Base-by-base conservation (phyloP, 164 flowering plant genomes). In the Dillenia turbinata region DNA sequence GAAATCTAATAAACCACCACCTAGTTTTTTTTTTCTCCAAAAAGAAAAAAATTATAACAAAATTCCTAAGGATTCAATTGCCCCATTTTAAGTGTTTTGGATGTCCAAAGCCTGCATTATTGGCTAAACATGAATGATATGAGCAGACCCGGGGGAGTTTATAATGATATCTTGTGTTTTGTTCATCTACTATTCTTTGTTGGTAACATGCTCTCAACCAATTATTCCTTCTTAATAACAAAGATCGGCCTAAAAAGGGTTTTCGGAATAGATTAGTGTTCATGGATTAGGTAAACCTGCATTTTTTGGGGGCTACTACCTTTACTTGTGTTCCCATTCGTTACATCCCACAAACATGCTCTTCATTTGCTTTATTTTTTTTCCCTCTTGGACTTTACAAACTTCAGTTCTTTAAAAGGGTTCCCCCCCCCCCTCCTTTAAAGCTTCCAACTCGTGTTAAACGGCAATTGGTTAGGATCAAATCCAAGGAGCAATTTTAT, bases 81-180 rank as follows among this genome's bases (percentile, higher is more conserved):
- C 58, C 10, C 40, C n/a, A 56, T 48, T 52, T 12, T n/a, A 49
- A 49, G 57, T 52, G 49, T 49, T 44, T 50, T 44, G 22, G 58
- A 65, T 65, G 52, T 51, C 53, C 61, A 57, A 44, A 33, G 50
- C 49, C 49, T 52, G 47, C 61, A 65, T 68, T 64, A 50, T 48
- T 56, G 63, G 49, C 0, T 46, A 54, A 44, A 2, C 11, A 61
- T 5, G 6, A 11, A 57, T 9, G 10, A n/a, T 48, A 44, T 69
- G 13, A n/a, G 48, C 69, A 59, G 44, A 54, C 54, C n/a, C 51
- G 19, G 61, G 44, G 57, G 56, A 24, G 40, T 44, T 26, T 57
- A 58, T 52, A 12, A 59, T 58, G 59, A 62, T 71, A 69, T 69
- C 57, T 61, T 63, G 64, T 63, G 71, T 24, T 73, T 60, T 60